phyloP scores from a whole-genome alignment of 2,329 filamentous ascomycete species.

The Epichloe sylvatica region DNA sequence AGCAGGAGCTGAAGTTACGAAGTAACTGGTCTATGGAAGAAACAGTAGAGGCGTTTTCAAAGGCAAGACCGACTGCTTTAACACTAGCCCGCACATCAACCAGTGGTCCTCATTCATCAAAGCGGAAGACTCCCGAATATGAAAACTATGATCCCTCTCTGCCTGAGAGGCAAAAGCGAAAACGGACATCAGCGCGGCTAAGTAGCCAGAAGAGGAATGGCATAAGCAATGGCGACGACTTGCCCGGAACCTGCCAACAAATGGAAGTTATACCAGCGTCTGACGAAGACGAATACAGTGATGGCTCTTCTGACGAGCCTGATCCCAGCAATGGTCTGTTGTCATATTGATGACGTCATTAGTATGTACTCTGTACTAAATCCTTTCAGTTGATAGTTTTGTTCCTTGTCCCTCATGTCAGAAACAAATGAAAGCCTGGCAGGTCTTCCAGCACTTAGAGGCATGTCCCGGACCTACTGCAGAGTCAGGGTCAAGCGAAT shows the following conservation, averaged over 20 bases:
- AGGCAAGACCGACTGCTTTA: conserved; percentile 48
- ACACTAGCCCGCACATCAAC: conserved; percentile 40
- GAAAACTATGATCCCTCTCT: conserved; percentile 16
- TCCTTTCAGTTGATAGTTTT: conserved; percentile 50
- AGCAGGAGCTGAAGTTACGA: conserved; percentile 74
- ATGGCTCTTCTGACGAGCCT: conserved; percentile 18
- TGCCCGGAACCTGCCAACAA: not conserved
- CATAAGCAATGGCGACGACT: conserved; percentile 9
- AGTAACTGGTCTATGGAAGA: conserved; percentile 79
- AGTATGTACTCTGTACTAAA: not conserved
- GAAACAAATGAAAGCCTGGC: conserved; percentile 62
- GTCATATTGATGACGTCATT: not conserved
- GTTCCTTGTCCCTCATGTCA: conserved; percentile 75
- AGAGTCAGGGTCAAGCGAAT: not conserved
- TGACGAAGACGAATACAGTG: conserved; percentile 10
- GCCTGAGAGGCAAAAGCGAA: conserved; percentile 28
- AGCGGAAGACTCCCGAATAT: conserved; percentile 33
- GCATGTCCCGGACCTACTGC: conserved; percentile 33
- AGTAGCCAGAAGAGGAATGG: conserved; percentile 28
- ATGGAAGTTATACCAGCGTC: not conserved
- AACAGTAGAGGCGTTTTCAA: conserved; percentile 63
- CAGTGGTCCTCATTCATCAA: conserved; percentile 21
- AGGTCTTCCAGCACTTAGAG: conserved; percentile 73
- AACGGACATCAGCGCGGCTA: conserved; percentile 38
- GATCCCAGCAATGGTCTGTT: conserved; percentile 15